These are phyloP conservation scores for Cynanchum wilfordii DNA, from an alignment of 257 asterid genomes.

Conservation along the genomic window DNA sequence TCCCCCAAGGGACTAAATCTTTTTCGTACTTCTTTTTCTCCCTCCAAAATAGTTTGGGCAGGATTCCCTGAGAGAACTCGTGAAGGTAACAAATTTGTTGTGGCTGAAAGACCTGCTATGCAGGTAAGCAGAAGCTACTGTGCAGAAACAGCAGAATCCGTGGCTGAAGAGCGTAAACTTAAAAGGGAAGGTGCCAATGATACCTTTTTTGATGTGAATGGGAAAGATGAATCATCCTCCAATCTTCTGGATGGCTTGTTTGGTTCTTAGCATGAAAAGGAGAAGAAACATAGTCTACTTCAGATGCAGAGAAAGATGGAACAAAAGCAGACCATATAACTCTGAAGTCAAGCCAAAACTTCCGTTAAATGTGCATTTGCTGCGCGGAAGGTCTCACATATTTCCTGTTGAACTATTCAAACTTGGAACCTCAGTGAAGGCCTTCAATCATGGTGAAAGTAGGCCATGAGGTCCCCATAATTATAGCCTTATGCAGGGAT, in stretches of 20 bases:
- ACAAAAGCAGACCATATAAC: neutral
- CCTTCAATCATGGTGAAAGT: neutral
- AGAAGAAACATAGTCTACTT: neutral
- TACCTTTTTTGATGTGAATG: slow-evolving; percentile 51
- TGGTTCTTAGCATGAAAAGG: slow-evolving; percentile 30
- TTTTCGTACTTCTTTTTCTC: too few species aligned
- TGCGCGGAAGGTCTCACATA: neutral
- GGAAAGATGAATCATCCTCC: slow-evolving; percentile 55
- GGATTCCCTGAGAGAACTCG: slow-evolving; percentile 91
- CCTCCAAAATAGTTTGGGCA: slow-evolving; percentile 73
- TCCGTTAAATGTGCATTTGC: neutral
- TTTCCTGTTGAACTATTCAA: neutral
- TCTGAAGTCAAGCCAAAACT: neutral
- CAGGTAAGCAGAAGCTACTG: slow-evolving; percentile 45
- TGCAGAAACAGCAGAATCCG: slow-evolving; percentile 65
- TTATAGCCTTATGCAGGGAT: neutral
- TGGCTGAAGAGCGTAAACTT: slow-evolving; percentile 71
- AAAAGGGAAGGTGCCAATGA: slow-evolving; percentile 50
- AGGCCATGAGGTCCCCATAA: neutral
- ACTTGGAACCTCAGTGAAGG: neutral
- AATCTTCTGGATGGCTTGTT: slow-evolving; percentile 69
- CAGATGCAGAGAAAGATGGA: neutral
- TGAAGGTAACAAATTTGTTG: slow-evolving; percentile 84
- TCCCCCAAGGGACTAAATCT: neutral
- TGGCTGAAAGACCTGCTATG: slow-evolving; percentile 68